phyloP scores from a whole-genome alignment of 2,329 filamentous ascomycete genomes.

The Pleomassaria siparia region DNA sequence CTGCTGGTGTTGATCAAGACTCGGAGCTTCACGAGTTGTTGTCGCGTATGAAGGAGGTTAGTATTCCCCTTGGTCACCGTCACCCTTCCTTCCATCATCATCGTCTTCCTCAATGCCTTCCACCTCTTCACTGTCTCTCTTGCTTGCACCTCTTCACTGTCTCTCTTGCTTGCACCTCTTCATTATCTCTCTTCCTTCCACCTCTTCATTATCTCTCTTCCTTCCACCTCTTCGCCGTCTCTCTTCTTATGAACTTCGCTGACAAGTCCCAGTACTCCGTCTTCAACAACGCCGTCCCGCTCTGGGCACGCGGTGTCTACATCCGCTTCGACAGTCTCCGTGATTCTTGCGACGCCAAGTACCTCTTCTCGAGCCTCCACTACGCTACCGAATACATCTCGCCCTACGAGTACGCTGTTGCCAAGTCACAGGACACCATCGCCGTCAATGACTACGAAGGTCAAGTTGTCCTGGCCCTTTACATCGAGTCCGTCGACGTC shows the following conservation, averaged over 20 bases:
- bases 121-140: not conserved
- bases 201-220: not conserved
- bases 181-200: not conserved
- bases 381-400: constrained; percentile 24
- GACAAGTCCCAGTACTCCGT: constrained; percentile 25
- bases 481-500: no score
- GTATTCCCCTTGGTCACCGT: constrained; percentile 7
- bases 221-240: not conserved
- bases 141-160: not conserved
- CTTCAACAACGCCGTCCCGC: constrained; percentile 25
- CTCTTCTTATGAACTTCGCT: constrained; percentile 11
- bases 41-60: constrained; percentile 33
- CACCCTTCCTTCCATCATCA: not conserved
- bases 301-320: constrained; percentile 26
- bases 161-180: not conserved
- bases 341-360: constrained; percentile 33
- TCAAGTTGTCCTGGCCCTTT: constrained; percentile 27
- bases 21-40: constrained; percentile 26
- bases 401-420: constrained; percentile 24
- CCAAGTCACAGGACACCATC: constrained; percentile 27
- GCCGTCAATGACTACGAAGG: constrained; percentile 34
- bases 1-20: constrained; percentile 26
- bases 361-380: constrained; percentile 22
- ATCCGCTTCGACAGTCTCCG: constrained; percentile 44
- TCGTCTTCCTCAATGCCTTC: not conserved